Conservation (phyloP, 106 monocot species). For the Chionographis japonica region DNA sequence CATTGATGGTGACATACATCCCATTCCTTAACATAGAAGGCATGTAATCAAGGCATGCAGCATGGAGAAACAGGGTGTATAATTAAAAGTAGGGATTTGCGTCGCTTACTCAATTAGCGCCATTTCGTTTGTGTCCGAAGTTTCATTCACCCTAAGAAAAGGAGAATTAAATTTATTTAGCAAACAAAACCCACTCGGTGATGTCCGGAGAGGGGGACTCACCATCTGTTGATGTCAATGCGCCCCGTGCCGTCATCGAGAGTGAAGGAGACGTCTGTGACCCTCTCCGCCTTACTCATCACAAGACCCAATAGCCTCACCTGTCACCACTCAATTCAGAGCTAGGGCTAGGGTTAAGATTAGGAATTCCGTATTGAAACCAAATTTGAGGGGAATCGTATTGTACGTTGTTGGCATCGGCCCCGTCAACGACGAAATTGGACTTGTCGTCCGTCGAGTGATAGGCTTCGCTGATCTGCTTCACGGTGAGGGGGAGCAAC, state of each 20-base stretch:
- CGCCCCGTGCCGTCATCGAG: conserved; percentile 91
- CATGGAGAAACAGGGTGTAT: not conserved
- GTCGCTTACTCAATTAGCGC: conserved; percentile 33
- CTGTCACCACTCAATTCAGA: conserved; percentile 15
- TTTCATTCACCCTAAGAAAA: conserved; percentile 60
- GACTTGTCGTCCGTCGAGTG: conserved; percentile 70
- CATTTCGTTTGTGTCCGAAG: conserved; percentile 49
- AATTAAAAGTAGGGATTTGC: not conserved
- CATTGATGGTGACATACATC: conserved; percentile 55
- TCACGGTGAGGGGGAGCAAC: conserved; percentile 74
- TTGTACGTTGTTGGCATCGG: conserved; percentile 59
- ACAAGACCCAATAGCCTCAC: conserved; percentile 70
- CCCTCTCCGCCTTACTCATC: conserved; percentile 66
- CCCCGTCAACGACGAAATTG: conserved; percentile 61
- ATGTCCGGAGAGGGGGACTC: not conserved
- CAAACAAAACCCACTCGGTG: not conserved
- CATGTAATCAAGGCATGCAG: no score
- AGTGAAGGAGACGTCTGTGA: conserved; percentile 75
- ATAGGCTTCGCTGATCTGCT: conserved; percentile 82
- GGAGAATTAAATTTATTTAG: not conserved
- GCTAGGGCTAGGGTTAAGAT: not conserved
- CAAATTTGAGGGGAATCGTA: not conserved
- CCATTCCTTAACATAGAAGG: conserved; percentile 36
- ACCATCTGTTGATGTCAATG: conserved; percentile 83
- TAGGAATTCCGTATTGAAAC: not conserved